phyloP scores from a whole-genome alignment of 768 basidiomycete species.

The Lenzites betulinus region DNA sequence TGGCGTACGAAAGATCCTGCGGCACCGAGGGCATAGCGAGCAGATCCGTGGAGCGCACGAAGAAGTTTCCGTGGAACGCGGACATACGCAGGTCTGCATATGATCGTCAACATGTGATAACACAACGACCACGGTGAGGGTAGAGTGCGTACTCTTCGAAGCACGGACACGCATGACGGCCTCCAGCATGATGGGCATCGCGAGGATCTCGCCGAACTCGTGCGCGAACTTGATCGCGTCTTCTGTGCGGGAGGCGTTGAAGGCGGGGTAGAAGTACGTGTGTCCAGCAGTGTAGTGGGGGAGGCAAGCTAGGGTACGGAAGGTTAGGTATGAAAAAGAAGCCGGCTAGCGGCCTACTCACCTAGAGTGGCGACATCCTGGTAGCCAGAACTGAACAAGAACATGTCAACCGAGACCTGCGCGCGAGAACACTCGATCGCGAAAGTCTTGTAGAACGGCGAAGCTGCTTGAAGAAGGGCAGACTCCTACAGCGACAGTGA shows the following conservation, averaged over 20 bases:
- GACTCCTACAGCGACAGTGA: conserved; percentile 65
- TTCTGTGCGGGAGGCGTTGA: conserved; percentile 91
- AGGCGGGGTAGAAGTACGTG: conserved; percentile 97
- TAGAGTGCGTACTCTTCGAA: conserved; percentile 69
- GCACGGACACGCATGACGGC: conserved; percentile 98
- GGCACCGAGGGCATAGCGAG: conserved; percentile 97
- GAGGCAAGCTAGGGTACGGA: conserved; percentile 67
- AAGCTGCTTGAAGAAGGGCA: conserved; percentile 87
- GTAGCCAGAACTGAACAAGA: conserved; percentile 91
- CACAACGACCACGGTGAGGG: not conserved
- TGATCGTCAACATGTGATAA: not conserved
- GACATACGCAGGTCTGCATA: conserved; percentile 84
- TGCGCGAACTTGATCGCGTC: conserved; percentile 99
- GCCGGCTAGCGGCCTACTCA: conserved; percentile 34
- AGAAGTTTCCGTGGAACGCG: conserved; percentile 98
- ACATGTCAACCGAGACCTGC: conserved; percentile 99
- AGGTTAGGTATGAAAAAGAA: not conserved
- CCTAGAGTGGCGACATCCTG: conserved; percentile 95
- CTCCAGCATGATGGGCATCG: conserved; percentile 94
- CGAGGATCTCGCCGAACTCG: conserved; percentile 91
- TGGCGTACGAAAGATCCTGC: conserved; percentile 92
- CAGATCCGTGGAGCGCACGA: conserved; percentile 95
- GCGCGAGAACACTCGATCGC: conserved; percentile 97
- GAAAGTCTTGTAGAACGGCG: conserved; percentile 96
- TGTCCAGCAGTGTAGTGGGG: conserved; percentile 98